Conservation (phyloP, 352 stramenopile genomes). For the Globisporangium okanoganense region DNA sequence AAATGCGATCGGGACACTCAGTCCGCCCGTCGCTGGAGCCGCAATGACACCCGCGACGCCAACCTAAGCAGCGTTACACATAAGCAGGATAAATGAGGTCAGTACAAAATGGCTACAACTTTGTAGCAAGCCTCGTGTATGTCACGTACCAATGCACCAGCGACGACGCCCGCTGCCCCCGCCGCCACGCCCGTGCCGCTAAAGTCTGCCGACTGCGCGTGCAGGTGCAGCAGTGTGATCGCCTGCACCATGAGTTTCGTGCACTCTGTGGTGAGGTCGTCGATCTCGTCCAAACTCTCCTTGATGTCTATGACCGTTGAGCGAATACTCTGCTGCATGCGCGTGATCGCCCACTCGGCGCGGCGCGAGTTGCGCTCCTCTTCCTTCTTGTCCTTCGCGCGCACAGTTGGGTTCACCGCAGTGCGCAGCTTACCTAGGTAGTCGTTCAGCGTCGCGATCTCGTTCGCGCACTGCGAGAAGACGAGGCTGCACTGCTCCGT, state of each 20-base stretch:
- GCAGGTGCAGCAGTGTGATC: constrained; percentile 84
- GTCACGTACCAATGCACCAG: constrained; percentile 56
- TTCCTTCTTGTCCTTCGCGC: constrained; percentile 60
- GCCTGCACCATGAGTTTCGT: constrained; percentile 84
- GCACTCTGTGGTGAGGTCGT: constrained; percentile 76
- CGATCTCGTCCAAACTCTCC: constrained; percentile 71
- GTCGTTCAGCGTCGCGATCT: constrained; percentile 70
- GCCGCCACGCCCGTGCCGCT: constrained; percentile 81
- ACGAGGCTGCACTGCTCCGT: constrained; percentile 79
- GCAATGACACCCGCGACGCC: constrained; percentile 70
- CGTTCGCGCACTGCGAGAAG: constrained; percentile 75
- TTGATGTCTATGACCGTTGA: constrained; percentile 69
- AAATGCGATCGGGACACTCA: constrained; percentile 81
- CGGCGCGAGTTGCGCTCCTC: constrained; percentile 68
- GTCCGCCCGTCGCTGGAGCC: constrained; percentile 65
- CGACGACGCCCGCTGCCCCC: constrained; percentile 75
- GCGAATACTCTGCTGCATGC: constrained; percentile 68
- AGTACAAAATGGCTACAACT: background rate
- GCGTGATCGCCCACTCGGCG: constrained; percentile 69
- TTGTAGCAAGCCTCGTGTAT: background rate
- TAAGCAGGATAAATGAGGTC: background rate
- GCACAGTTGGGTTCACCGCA: constrained; percentile 45
- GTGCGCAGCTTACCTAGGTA: constrained; percentile 76
- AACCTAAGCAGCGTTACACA: constrained; percentile 25
- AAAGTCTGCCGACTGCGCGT: constrained; percentile 74